A percentile compares a stretch with the other conserved stretches of the same genome.
Evolutionary conservation across 768 basidiomycete genomes (phyloP).

Genomic region (Psilocybe subaeruginosa): DNA sequence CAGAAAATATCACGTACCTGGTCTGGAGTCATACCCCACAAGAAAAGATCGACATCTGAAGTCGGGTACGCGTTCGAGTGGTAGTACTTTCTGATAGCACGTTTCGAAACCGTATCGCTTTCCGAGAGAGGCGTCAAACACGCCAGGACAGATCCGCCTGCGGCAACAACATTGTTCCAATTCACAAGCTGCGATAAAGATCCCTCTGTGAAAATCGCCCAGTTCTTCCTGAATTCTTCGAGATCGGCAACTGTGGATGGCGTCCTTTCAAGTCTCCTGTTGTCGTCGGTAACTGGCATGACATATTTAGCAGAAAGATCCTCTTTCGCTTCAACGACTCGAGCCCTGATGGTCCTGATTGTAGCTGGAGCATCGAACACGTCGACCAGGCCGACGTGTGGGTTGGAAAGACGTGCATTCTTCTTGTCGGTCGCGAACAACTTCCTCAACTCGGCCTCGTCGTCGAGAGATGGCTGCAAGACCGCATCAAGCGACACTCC

Average conservation of each 20-base stretch:
- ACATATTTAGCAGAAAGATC: constrained; percentile 52
- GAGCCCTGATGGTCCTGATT: constrained; percentile 51
- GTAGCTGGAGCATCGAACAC: constrained; percentile 51
- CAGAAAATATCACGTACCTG: constrained; percentile 35
- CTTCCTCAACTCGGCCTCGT: constrained; percentile 57
- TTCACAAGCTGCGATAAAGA: constrained; percentile 60
- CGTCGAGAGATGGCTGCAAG: constrained; percentile 56
- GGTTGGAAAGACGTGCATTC: constrained; percentile 47
- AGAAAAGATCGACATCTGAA: constrained; percentile 68
- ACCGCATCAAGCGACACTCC: constrained; percentile 42
- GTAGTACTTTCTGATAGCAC: constrained; percentile 59
- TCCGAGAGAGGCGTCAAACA: constrained; percentile 56
- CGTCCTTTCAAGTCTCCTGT: constrained; percentile 51
- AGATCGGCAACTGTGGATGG: constrained; percentile 50
- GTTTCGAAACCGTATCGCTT: constrained; percentile 51
- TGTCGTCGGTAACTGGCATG: constrained; percentile 50
- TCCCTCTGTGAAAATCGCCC: constrained; percentile 65
- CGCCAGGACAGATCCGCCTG: constrained; percentile 63
- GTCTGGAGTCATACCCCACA: constrained; percentile 60
- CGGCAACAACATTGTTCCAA: constrained; percentile 69
- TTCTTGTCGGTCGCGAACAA: constrained; percentile 57
- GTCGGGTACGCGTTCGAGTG: constrained; percentile 58
- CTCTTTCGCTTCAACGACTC: constrained; percentile 46
- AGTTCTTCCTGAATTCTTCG: constrained; percentile 67
- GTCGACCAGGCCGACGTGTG: constrained; percentile 61